Base-by-base conservation (phyloP, 1,284 basidiomycete species). In the Cutaneotrichosporon arboriforme region DNA sequence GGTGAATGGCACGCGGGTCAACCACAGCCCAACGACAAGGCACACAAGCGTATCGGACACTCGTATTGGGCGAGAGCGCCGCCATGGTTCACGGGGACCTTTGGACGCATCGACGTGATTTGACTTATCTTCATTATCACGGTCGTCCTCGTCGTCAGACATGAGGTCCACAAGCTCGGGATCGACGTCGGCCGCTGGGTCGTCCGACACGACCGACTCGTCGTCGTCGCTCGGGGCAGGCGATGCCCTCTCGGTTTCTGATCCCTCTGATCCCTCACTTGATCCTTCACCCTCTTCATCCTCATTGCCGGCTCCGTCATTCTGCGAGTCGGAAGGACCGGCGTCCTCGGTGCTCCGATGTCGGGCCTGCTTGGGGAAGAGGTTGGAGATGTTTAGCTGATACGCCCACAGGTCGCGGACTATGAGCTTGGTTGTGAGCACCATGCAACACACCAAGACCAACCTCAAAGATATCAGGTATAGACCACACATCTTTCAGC, bases 371-470 rank as follows among this genome's bases (percentile, higher is more conserved):
- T 10, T 2, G 52, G 52, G 4, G 10, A 7, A 10, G 10, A 52
- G n/a, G 1, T 44, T 37, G 3, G 52, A 44, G 4, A 87, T 74
- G 39, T 79, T 77, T 1, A 93, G 77, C 70, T 90, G 81, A 18
- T 90, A 77, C 1, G 83, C 79, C 89, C 90, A 92, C 22, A 90
- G 62, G 64, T 93, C 90, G 58, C 84, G 80, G 62, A 87, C 90
- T 41, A 90, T 76, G 31, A 80, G 75, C 89, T 91, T 53, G 7
- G 7, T 33, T 22, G 33, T 47, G 15, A 46, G 44, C 36, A 13
- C 20, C 21, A n/a, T 13, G 35, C n/a, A 15, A 23, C 26, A 10
- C 26, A 31, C 5, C 10, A 10, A 7, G 21, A 67, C 78, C 46
- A 49, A 88, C 90, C 81, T 92, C 90, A 58, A 88, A 87, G 56